Evolutionary conservation across 1,284 basidiomycete species (phyloP), one percentile per base, ranked within the genome.

Genomic region (Trichosporon faecale): DNA sequence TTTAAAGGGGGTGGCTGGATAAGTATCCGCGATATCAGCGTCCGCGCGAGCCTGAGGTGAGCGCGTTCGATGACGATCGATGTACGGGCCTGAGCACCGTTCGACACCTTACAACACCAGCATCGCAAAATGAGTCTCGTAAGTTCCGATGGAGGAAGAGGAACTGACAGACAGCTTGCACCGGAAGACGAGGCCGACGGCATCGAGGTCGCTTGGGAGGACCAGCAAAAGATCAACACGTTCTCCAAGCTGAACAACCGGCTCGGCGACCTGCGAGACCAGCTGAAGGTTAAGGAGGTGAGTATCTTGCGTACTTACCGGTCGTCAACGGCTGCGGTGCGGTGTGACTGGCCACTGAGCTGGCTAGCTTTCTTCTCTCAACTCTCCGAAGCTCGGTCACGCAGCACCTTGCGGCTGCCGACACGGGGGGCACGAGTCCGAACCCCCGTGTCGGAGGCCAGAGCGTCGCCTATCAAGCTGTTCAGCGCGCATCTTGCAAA

Each of bases 161-260:
- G n/a, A 65, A 52, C 67, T 71, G 35, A 70, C 66, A 1, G 12
- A 5, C 66, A 70, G 65, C 55, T 72, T 14, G 89, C 89, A 73
- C 90, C 93, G 78, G 91, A 93, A 69, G 92, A 95, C 82, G 88
- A 85, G 68, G 89, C 91, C 66, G 92, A 95, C 76, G 88, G 89
- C 44, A 85, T 86, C 70, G 93, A 96, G 82, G 95, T 98, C 65
- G 93, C 92, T 29, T 96, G 94, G 94, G 92, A 95, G 87, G 95
- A 99, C 83, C 95, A 98, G 83, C 89, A 94, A 77, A 87, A 88
- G 21, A 99, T 98, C 85, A 98, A 93, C 84, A 87, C 88, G 0
- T 98, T 99, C 82, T 96, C 93, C 0, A 95, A 94, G 78, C 86
- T 96, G 63, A 98, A 98, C 81, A 90, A 89, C 5, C 88, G 93